phyloP scores from a whole-genome alignment of 2,329 filamentous ascomycete genomes.

The Ophidiomyces ophidiicola region DNA sequence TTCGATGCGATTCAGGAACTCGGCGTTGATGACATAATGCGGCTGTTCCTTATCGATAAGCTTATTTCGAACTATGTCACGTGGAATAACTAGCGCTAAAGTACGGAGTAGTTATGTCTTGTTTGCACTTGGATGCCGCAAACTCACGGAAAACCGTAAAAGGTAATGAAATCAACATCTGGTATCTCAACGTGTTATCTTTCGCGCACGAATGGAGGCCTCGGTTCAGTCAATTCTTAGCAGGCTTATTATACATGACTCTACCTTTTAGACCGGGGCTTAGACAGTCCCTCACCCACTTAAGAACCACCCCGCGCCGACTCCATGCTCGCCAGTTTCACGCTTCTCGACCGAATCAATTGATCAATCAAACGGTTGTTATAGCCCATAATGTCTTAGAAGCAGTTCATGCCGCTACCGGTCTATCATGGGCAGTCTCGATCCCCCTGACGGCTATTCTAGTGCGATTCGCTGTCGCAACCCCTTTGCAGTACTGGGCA shows the following conservation, averaged over 20 bases:
- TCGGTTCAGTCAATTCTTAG: no score
- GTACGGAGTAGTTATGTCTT: not conserved
- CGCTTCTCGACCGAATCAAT: slow-evolving; percentile 33
- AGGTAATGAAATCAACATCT: no score
- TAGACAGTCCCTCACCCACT: slow-evolving; percentile 6
- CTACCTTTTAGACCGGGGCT: not conserved
- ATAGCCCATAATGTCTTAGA: slow-evolving; percentile 38
- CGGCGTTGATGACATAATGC: slow-evolving; percentile 9
- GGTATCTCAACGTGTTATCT: no score
- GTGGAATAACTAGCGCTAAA: not conserved
- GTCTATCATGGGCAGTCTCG: slow-evolving; percentile 43
- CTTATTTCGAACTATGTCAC: slow-evolving; percentile 1
- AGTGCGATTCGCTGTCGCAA: slow-evolving; percentile 37
- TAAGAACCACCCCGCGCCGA: not conserved
- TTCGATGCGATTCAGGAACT: slow-evolving; percentile 1
- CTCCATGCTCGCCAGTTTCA: slow-evolving; percentile 38
- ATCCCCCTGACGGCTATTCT: slow-evolving; percentile 44
- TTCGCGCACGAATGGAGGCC: no score
- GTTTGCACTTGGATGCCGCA: not conserved
- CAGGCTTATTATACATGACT: no score
- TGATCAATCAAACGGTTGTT: slow-evolving; percentile 34
- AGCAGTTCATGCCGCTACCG: slow-evolving; percentile 38
- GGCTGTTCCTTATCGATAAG: slow-evolving; percentile 5
- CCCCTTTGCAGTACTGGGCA: slow-evolving; percentile 38
- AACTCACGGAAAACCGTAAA: not conserved